These are phyloP conservation scores for Schizochytrium sp. DNA, from an alignment of 108 stramenopile genomes.

Conservation along the genomic window DNA sequence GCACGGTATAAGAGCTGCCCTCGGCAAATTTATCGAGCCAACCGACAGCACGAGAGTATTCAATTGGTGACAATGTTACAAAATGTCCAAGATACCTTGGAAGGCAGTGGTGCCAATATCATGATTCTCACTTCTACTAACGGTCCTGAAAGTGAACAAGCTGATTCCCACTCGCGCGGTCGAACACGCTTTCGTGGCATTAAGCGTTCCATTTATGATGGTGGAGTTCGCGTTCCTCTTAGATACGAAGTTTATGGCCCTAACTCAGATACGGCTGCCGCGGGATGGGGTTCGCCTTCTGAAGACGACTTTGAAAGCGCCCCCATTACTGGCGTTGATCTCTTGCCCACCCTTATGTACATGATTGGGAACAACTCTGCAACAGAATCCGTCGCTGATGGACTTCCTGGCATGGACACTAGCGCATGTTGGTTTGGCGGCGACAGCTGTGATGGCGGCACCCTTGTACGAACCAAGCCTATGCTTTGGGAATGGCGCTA, in stretches of 20 bases:
- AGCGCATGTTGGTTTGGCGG: conserved; percentile 19
- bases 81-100: not conserved
- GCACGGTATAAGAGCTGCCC: conserved; percentile 50
- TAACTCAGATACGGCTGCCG: not conserved
- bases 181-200: not conserved
- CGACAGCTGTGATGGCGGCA: not conserved
- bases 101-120: not conserved
- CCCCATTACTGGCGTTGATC: not conserved
- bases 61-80: not conserved
- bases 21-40: conserved; percentile 36
- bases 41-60: conserved; percentile 32
- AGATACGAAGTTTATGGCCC: not conserved
- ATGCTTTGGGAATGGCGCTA: conserved; percentile 40
- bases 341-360: not conserved
- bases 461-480: not conserved
- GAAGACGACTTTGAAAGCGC: conserved; percentile 10
- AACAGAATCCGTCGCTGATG: not conserved
- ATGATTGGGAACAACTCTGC: not conserved
- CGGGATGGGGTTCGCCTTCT: not conserved
- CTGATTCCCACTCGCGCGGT: conserved; percentile 18
- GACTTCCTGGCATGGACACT: not conserved
- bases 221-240: not conserved
- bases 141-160: conserved; percentile 52
- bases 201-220: conserved; percentile 48
- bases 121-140: conserved; percentile 41